Evolutionary conservation across 768 basidiomycete species (phyloP).

Genomic region (Boletus rufocinnamomeus): DNA sequence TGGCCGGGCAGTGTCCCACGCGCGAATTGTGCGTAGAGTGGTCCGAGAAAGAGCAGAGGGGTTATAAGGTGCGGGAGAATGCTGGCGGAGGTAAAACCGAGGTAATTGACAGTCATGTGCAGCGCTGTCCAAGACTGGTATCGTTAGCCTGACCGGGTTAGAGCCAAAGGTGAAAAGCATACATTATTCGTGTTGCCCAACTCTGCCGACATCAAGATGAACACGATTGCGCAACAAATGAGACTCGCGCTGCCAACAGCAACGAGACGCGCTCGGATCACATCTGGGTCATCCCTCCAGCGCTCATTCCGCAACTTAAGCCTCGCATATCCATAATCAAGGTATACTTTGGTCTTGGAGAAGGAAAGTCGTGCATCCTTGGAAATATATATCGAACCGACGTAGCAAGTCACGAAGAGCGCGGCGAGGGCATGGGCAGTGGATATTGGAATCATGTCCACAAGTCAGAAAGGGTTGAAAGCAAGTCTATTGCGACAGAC

Average conservation of each 20-base stretch:
- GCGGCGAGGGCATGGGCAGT: constrained; percentile 57
- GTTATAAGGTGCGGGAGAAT: constrained; percentile 61
- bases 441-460: constrained; percentile 30
- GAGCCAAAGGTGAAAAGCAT: constrained; percentile 2
- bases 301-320: constrained; percentile 44
- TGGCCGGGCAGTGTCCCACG: constrained; percentile 55
- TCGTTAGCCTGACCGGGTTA: constrained; percentile 8
- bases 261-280: constrained; percentile 76
- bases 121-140: constrained; percentile 24
- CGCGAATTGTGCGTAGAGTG: constrained; percentile 61
- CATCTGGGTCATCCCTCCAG: constrained; percentile 81
- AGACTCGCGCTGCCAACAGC: constrained; percentile 68
- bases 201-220: constrained; percentile 39
- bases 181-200: constrained; percentile 22
- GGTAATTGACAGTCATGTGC: constrained; percentile 38
- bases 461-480: background rate
- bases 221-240: constrained; percentile 55
- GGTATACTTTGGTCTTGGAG: constrained; percentile 33
- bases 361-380: constrained; percentile 63
- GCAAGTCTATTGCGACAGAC: constrained; percentile 10
- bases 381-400: constrained; percentile 80
- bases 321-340: constrained; percentile 31
- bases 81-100: constrained; percentile 40
- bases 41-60: constrained; percentile 76
- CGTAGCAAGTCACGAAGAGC: constrained; percentile 66